Base-by-base conservation (phyloP, 805 yeast genomes). In the Starmerella bombi region DNA sequence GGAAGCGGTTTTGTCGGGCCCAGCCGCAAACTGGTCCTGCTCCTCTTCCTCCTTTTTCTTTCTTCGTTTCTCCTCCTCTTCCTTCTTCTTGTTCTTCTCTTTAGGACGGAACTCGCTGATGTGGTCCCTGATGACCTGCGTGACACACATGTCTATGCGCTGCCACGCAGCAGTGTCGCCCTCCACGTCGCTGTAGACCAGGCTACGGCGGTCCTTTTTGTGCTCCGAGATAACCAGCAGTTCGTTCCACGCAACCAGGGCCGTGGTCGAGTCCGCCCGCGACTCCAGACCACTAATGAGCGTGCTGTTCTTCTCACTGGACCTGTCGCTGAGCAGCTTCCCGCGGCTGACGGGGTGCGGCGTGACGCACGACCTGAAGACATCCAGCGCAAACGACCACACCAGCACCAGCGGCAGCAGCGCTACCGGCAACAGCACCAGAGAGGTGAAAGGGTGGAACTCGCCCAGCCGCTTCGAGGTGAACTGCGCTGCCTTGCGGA, bases 171-270 rank as follows among this genome's bases (percentile, higher is more conserved):
- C 52, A n/a, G 56, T 50, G 18, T 49, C 52, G 16, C 47, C 32
- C 20, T 57, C 60, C 4, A 56, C 51, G 34, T 65, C 66, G n/a
- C 42, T 44, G 43, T 45, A 65, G 5, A 64, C 59, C n/a, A 49
- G 18, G 19, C 41, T 44, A 18, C 69, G 49, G n/a, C 69, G 53
- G 10, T 40, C 46, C 12, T 49, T 44, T 32, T 53, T 49, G 25
- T 46, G 46, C 27, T 47, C 44, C 5, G 63, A 54, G 31, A 65
- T 57, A 19, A 43, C 41, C 14, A 45, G 38, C 9, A 65, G 52
- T 41, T 64, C 69, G 34, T 59, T 55, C 53, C 61, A 65, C 1
- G 70, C 69, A 16, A 54, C 46, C 7, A 59, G 43, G 34, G 54
- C 48, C 4, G 61, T 50, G 8, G 59, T 47, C 2, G 53, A 51